Evolutionary conservation across 2,329 filamentous ascomycete species (phyloP).

Genomic region (Xenosphaeropsis pyriputrescens): DNA sequence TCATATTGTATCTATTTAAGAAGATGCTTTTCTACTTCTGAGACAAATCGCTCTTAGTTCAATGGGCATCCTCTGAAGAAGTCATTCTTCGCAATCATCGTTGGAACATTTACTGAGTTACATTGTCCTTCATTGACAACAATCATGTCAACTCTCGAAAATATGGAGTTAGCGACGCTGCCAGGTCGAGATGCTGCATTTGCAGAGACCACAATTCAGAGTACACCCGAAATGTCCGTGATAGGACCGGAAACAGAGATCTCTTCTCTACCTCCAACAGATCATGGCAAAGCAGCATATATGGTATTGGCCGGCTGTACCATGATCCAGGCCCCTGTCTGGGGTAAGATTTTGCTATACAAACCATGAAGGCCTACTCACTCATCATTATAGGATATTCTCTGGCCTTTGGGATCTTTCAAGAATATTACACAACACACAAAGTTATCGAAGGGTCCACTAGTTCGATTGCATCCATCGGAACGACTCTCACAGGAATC

Average conservation of each 20-base stretch:
- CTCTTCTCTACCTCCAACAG: constrained; percentile 18
- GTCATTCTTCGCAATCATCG: too few species aligned
- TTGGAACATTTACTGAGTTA: too few species aligned
- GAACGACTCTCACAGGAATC: constrained; percentile 37
- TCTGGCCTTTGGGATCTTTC: constrained; percentile 53
- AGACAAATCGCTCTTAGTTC: too few species aligned
- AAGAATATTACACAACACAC: constrained; percentile 48
- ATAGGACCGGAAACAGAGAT: constrained; percentile 2
- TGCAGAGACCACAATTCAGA: too few species aligned
- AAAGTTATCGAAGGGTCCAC: constrained; percentile 36
- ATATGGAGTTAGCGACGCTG: too few species aligned
- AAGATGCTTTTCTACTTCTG: too few species aligned
- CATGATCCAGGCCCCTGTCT: constrained; percentile 35
- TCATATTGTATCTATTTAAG: too few species aligned
- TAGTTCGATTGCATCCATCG: constrained; percentile 42
- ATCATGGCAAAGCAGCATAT: constrained; percentile 23
- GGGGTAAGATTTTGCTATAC: constrained; percentile 23
- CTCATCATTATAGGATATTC: constrained; percentile 37
- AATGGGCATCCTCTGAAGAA: too few species aligned
- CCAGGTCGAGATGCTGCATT: too few species aligned
- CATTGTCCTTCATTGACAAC: too few species aligned
- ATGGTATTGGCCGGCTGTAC: constrained; percentile 33
- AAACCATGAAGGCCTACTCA: not conserved
- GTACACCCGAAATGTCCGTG: too few species aligned
- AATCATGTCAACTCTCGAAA: too few species aligned